A percentile compares a stretch with the other conserved stretches of the same genome.
Evolutionary conservation across 108 stramenopile species (phyloP).

Genomic region (Conticribra weissflogii): DNA sequence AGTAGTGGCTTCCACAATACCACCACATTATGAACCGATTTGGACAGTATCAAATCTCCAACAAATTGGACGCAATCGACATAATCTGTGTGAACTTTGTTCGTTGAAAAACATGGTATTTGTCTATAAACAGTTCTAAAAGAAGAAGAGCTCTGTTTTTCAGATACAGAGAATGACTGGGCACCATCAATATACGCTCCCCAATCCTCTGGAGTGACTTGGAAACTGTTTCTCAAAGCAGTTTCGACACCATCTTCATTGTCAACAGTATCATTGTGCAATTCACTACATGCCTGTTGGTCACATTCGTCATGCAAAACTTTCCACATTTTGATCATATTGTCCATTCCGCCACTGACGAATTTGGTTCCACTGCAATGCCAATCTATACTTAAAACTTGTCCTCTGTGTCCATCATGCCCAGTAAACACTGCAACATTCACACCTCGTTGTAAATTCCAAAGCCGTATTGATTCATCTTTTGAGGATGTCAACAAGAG

Average conservation of each 20-base stretch:
- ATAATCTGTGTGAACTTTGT: conserved; percentile 73
- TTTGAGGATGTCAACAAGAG: conserved; percentile 77
- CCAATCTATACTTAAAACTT: conserved; percentile 72
- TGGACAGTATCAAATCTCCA: conserved; percentile 79
- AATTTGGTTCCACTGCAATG: conserved; percentile 73
- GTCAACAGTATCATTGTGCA: background rate
- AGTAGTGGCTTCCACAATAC: conserved; percentile 82
- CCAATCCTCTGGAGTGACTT: conserved; percentile 10
- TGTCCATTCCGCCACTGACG: conserved; percentile 82
- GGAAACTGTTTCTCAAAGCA: conserved; percentile 15
- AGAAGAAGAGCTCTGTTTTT: background rate
- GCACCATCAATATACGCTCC: background rate
- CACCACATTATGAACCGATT: conserved; percentile 64
- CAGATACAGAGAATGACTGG: background rate
- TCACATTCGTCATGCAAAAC: conserved; percentile 22
- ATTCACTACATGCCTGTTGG: background rate
- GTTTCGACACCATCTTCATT: conserved; percentile 8
- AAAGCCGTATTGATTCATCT: conserved; percentile 80
- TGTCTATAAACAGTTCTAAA: conserved; percentile 51
- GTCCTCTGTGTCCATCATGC: conserved; percentile 73
- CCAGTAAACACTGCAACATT: conserved; percentile 86
- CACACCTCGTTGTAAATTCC: conserved; percentile 72
- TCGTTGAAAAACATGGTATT: conserved; percentile 72
- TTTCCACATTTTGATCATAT: conserved; percentile 71
- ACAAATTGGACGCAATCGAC: conserved; percentile 85